phyloP scores from a whole-genome alignment of 495 filamentous ascomycete species.

The Penicillium pancosmium region DNA sequence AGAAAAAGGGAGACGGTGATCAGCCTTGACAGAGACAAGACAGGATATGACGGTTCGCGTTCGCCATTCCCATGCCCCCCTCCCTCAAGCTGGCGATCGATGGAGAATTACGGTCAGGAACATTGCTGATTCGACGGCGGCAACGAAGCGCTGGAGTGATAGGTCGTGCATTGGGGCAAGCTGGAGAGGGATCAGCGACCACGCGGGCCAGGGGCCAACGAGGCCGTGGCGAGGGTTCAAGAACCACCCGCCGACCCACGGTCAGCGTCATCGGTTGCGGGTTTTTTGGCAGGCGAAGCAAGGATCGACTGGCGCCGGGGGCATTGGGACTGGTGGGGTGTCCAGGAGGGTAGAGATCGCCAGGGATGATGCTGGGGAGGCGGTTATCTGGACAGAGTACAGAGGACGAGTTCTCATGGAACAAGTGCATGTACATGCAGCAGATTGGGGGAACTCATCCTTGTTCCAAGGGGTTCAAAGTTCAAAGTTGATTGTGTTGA shows the following conservation, averaged over 20 bases:
- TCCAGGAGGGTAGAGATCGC: too few species aligned
- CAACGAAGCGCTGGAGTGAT: conserved; percentile 18
- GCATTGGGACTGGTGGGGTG: too few species aligned
- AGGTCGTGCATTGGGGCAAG: conserved; percentile 24
- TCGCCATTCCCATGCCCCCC: background rate
- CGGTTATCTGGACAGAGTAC: background rate
- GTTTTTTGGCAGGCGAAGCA: conserved; percentile 15
- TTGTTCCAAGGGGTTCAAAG: too few species aligned
- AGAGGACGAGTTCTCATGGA: too few species aligned
- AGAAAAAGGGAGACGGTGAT: conserved; percentile 23
- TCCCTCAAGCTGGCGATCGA: conserved; percentile 21
- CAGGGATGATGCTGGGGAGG: background rate
- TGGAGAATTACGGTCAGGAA: conserved; percentile 15
- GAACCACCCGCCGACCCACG: conserved; percentile 27
- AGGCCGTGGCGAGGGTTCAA: conserved; percentile 20
- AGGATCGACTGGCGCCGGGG: conserved; percentile 24
- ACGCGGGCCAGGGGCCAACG: conserved; percentile 34
- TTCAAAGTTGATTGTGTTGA: too few species aligned
- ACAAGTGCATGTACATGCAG: too few species aligned
- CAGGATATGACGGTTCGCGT: background rate
- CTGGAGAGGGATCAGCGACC: conserved; percentile 24
- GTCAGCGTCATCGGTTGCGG: conserved; percentile 32
- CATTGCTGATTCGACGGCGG: conserved; percentile 16
- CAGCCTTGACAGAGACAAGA: background rate
- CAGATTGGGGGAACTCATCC: too few species aligned